These are phyloP conservation scores for Cucurbita pepo DNA, from an alignment of 306 rosid species.

Conservation along the genomic window DNA sequence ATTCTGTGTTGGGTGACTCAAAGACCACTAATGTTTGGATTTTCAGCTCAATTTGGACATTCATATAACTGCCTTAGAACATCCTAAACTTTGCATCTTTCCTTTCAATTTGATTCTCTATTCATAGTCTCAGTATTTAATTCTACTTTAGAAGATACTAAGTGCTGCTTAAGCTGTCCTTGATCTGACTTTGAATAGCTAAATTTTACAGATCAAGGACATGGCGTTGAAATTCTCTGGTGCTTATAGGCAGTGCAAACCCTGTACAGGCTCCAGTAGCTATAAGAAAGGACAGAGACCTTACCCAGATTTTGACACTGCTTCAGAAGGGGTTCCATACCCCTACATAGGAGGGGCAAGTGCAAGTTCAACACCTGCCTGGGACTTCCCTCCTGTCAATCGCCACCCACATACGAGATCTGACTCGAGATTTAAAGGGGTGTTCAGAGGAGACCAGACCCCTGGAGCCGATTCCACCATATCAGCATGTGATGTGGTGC, in stretches of 20 bases:
- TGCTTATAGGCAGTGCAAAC: constrained; percentile 53
- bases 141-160: background rate
- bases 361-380: constrained; percentile 72
- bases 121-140: background rate
- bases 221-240: constrained; percentile 80
- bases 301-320: constrained; percentile 53
- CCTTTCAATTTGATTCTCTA: background rate
- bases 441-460: constrained; percentile 15
- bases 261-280: constrained; percentile 55
- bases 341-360: constrained; percentile 69
- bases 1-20: background rate
- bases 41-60: background rate
- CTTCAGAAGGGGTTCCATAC: constrained; percentile 72
- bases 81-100: background rate
- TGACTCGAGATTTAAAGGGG: constrained; percentile 41
- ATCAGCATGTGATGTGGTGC: constrained; percentile 39
- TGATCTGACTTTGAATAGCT: background rate
- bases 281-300: constrained; percentile 47
- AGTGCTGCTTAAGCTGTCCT: background rate
- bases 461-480: constrained; percentile 37
- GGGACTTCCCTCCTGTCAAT: constrained; percentile 51
- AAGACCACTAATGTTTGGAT: background rate
- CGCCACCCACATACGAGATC: constrained; percentile 30
- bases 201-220: constrained; percentile 60
- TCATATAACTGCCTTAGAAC: background rate